Base-by-base conservation (phyloP, 768 basidiomycete species). In the Cystofilobasidium bisporidii region DNA sequence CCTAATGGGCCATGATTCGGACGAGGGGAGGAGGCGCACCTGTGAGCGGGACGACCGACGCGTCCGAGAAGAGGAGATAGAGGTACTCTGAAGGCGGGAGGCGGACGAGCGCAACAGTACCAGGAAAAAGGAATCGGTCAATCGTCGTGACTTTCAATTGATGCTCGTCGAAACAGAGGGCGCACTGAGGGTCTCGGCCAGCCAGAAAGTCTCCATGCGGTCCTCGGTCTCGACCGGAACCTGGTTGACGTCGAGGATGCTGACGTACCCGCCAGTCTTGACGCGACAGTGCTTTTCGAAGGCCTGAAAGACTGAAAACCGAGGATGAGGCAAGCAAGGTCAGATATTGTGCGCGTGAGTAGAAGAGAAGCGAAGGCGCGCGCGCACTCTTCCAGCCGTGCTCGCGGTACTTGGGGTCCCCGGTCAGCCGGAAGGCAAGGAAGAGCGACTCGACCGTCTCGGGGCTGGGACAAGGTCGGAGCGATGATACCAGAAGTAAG, bases 391-490 rank as follows among this genome's bases (percentile, higher is more conserved):
- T 71, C 72, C 85, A 83, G 24, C 68, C 68, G 2, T 69, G 28
- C 43, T 86, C 83, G 18, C 93, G 85, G 75, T 93, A 97, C 32
- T 81, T 79, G 33, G 81, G 78, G 72, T 96, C 85, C 9, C 91
- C 91, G 2, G 93, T 94, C 5, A 91, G 80, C n/a, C 93, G 84
- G 77, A 79, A 96, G 0, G 91, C 92, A 53, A 91, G 79, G 81
- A 97, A 94, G 47, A 96, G 84, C 0, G 89, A 92, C 76, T 98
- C 93, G 30, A 92, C 83, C 1, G 93, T 98, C 79, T 98, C 93
- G 2, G 93, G 93, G 10, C 89, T 87, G 71, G 30, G 11, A 47
- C 24, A 40, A n/a, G 36, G 26, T 17, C 26, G 5, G 36, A 22
- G n/a, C 1, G n/a, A 26, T 40, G 24, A 58, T 50, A n/a, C n/a